These are phyloP conservation scores for Cordyceps javanica DNA, from an alignment of 2,329 filamentous ascomycete genomes.

Conservation along the genomic window DNA sequence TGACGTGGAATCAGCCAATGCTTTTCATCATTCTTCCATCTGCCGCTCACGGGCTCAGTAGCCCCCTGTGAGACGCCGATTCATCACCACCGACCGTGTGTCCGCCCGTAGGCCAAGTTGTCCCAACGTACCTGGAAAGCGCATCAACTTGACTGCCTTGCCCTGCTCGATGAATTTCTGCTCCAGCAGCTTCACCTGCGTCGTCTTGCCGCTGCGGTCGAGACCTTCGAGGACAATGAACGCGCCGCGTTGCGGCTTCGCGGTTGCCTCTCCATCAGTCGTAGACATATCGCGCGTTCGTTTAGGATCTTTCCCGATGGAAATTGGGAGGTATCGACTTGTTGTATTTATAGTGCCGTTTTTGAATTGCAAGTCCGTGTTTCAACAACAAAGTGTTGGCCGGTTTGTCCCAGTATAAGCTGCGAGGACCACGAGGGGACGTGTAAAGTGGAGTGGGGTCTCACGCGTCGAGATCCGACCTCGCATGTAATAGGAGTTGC, in stretches of 20 bases:
- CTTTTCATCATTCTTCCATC: background rate
- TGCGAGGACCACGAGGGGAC: background rate
- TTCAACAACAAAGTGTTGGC: background rate
- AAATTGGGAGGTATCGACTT: background rate
- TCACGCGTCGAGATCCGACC: too few species aligned
- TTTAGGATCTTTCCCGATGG: background rate
- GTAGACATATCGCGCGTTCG: background rate
- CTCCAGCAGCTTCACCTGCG: conserved; percentile 70
- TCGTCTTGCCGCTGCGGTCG: conserved; percentile 87
- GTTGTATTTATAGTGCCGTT: too few species aligned
- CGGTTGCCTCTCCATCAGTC: background rate
- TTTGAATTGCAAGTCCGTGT: too few species aligned
- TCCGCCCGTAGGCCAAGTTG: background rate
- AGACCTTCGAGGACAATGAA: conserved; percentile 84
- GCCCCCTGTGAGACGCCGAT: background rate
- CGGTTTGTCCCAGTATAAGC: background rate
- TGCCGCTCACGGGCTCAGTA: too few species aligned
- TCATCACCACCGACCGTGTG: background rate
- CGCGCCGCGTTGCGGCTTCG: conserved; percentile 48
- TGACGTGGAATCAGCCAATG: background rate
- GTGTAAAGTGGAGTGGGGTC: conserved; percentile 3
- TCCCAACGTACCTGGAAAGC: conserved; percentile 51
- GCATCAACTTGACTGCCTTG: conserved; percentile 44
- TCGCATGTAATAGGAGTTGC: too few species aligned
- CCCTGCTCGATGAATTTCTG: conserved; percentile 45